Base-by-base conservation (phyloP, 306 rosid species). In the Gleditsia sinensis region DNA sequence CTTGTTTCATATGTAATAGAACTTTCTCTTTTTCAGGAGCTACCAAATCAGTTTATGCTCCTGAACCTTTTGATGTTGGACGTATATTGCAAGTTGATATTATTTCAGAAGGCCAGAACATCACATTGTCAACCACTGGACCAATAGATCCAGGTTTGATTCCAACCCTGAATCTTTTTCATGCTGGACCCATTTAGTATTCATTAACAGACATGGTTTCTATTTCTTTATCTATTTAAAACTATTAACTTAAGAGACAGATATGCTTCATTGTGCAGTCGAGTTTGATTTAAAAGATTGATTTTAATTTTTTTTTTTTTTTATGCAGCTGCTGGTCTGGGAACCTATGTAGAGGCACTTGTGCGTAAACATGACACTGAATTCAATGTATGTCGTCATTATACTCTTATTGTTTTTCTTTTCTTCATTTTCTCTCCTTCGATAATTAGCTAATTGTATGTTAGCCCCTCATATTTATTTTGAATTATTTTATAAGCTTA, bases 301-400 rank as follows among this genome's bases (percentile, higher is more conserved):
- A 61, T 42, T 19, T 11, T 76, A 57, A 67, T 81, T 67, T 72
- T 27, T 16, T 76, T 48, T 82, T 78, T 19, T 39, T 77, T 46
- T 80, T 50, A 4, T 61, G 67, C 98, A 92, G 98, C 98, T 85
- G 91, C 94, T 85, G 98, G 98, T 71, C 79, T 92, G 89, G 98
- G 98, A 79, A 90, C 86, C 81, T 90, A 92, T 75, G 96, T 92
- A 24, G 98, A 92, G 85, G 96, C 96, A 50, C 98, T 92, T 74
- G 91, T 85, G 72, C 91, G 98, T 76, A 88, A 81, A 75, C 98
- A 92, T 43, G 96, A 90, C 25, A 76, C 86, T 56, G 98, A 92
- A 75, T 93, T 93, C 81, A 90, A 88, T 71, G 98, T 90, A 90
- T 69, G 92, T 67, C 50, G 21, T 51, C 65, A 53, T 61, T 37